Evolutionary conservation across 495 filamentous ascomycete species (phyloP), one percentile per base, ranked within the genome.

Genomic region (Cairneyella variabilis): DNA sequence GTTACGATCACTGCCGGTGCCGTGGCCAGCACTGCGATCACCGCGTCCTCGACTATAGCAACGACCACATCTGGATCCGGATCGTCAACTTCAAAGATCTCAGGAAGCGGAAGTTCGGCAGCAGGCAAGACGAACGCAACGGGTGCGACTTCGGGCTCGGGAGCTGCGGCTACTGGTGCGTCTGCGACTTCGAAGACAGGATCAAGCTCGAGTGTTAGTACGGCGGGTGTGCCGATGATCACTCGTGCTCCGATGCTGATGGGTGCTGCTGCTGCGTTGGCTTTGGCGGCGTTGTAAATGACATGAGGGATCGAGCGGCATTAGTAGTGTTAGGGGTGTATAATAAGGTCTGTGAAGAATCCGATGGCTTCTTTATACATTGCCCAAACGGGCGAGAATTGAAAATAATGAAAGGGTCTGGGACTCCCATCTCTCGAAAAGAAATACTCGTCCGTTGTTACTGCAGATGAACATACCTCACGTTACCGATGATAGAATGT

Each of bases 241-340:
- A 62, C 59, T 47, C 53, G 43, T 9, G 54, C 54, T 16, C 50
- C 39, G 59, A 12, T 58, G 43, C 17, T 57, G 40, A 54, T 49
- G 30, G 59, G 50, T 18, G 50, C 51, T n/a, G 58, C 58, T 11
- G 59, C 36, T 14, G 59, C 45, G 20, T 11, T 53, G 3, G 59
- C 48, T 3, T 38, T 51, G 32, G 54, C 59, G 21, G 59, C 48
- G 0, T 37, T 62, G 50, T 55, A 44, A 38, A n/a, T 17, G 18
- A 16, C n/a, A 12, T 27, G 1, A 21, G 28, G 18, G 14, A 23
- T 22, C 0, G 39, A 3, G 10, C n/a, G n/a, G 10, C 7, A 22
- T 30, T 10, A 20, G n/a, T n/a, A n/a, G n/a, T n/a, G n/a, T n/a
- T n/a, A n/a, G n/a, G n/a, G n/a, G n/a, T n/a, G n/a, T n/a, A n/a